Evolutionary conservation across 257 asterid species (phyloP).

Genomic region (Petunia axillaris): DNA sequence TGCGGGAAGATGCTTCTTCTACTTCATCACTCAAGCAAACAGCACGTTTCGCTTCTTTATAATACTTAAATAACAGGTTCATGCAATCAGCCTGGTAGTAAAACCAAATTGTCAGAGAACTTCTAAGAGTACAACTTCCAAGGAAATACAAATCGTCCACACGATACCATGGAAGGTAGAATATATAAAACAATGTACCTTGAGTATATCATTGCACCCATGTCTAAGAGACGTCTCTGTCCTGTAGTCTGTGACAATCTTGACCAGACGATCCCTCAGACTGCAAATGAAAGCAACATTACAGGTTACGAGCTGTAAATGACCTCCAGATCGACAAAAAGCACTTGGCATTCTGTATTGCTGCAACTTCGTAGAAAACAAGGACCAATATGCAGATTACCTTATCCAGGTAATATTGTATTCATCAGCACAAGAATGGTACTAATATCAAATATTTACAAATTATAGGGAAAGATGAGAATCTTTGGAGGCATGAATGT

Average conservation of each 20-base stretch:
- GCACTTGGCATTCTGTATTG: not conserved
- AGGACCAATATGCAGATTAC: slow-evolving; percentile 4
- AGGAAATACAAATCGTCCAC: not conserved
- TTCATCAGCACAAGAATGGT: no score
- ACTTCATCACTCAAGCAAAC: slow-evolving; percentile 81
- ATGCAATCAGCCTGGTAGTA: slow-evolving; percentile 83
- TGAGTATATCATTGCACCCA: slow-evolving; percentile 91
- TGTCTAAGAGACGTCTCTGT: slow-evolving; percentile 96
- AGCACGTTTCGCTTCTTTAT: slow-evolving; percentile 90
- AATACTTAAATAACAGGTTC: slow-evolving; percentile 77
- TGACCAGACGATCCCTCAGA: slow-evolving; percentile 94
- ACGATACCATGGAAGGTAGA: not conserved
- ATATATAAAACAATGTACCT: slow-evolving; percentile 50
- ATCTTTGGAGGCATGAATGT: not conserved
- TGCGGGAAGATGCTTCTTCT: slow-evolving; percentile 56
- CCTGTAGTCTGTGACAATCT: slow-evolving; percentile 93
- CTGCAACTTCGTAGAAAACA: not conserved
- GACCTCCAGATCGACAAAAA: not conserved
- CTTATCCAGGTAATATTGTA: no score
- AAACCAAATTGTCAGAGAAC: not conserved
- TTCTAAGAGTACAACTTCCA: not conserved
- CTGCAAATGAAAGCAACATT: slow-evolving; percentile 52
- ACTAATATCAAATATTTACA: no score
- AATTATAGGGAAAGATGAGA: no score
- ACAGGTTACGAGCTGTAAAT: not conserved